Conservation (phyloP, 2,329 filamentous ascomycete genomes). For the Anisogramma anomala region DNA sequence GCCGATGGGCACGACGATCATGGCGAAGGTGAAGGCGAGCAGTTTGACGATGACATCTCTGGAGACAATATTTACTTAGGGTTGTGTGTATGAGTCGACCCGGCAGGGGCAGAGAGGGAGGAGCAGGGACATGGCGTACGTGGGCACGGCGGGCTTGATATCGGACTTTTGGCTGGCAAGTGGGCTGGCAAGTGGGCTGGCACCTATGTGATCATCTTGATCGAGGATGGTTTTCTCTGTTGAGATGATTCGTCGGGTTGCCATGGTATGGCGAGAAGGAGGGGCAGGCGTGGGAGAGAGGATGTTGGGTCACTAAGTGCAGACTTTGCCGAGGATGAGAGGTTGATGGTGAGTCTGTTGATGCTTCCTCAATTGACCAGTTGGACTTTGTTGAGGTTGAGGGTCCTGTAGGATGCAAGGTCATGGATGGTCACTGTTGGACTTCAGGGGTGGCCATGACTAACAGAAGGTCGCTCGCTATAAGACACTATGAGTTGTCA, state of each 20-base stretch:
- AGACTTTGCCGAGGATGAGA: neutral
- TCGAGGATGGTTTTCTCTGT: slow-evolving; percentile 56
- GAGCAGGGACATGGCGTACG: slow-evolving; percentile 33
- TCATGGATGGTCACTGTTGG: neutral
- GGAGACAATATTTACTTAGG: neutral
- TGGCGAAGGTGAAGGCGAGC: slow-evolving; percentile 78
- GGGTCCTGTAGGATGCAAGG: too few relatives aligned
- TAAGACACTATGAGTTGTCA: too few relatives aligned
- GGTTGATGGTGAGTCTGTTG: neutral
- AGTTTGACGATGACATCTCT: slow-evolving; percentile 85
- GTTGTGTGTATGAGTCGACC: too few relatives aligned
- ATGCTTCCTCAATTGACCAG: neutral
- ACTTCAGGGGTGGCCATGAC: too few relatives aligned
- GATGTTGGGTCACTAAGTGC: neutral
- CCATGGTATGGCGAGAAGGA: slow-evolving; percentile 36
- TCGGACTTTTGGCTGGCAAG: slow-evolving; percentile 48
- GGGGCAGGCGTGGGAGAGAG: neutral
- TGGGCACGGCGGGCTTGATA: slow-evolving; percentile 72
- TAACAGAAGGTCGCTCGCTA: too few relatives aligned
- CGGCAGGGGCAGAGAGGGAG: slow-evolving; percentile 2
- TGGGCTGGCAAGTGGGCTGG: slow-evolving; percentile 29
- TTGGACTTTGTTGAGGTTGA: too few relatives aligned
- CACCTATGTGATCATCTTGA: slow-evolving; percentile 37
- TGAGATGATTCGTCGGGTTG: slow-evolving; percentile 54
- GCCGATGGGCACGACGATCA: slow-evolving; percentile 77